Evolutionary conservation across 1,284 basidiomycete species (phyloP).

Genomic region (Athelia sp.): DNA sequence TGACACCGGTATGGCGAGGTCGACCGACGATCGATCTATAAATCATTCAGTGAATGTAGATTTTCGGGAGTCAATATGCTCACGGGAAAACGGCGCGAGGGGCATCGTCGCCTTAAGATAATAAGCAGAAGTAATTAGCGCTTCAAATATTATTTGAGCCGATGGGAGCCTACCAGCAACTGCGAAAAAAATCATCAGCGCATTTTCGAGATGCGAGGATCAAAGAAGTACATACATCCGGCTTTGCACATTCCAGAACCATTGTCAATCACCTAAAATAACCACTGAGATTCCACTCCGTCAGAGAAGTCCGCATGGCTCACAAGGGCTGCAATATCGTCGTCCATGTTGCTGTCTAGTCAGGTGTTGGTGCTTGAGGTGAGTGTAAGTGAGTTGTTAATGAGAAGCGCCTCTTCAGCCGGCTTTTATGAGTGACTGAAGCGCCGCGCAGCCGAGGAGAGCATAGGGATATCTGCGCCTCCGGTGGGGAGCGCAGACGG

Average conservation of each 20-base stretch:
- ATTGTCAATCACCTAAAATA: constrained; percentile 71
- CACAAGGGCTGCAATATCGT: constrained; percentile 46
- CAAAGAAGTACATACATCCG: constrained; percentile 60
- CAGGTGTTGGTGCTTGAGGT: no score
- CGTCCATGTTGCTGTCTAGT: constrained; percentile 37
- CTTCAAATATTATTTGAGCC: no score
- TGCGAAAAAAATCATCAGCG: constrained; percentile 19
- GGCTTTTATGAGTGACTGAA: no score
- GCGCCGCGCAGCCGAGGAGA: no score
- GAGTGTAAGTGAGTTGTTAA: no score
- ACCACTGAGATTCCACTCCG: constrained; percentile 3
- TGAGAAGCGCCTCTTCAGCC: no score
- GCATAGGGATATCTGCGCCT: no score
- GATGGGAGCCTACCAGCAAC: constrained; percentile 41
- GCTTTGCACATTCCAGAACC: constrained; percentile 93
- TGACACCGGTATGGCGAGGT: constrained; percentile 89
- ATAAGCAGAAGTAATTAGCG: constrained; percentile 9
- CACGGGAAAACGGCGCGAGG: constrained; percentile 71
- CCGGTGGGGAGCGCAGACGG: no score
- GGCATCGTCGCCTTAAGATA: constrained; percentile 56
- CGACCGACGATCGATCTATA: constrained; percentile 84
- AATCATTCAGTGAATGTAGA: constrained; percentile 5
- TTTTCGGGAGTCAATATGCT: constrained; percentile 15
- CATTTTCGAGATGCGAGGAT: constrained; percentile 1
- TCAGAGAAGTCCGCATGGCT: constrained; percentile 15